These are phyloP conservation scores for Ceratocystis alfenasii DNA, from an alignment of 2,329 filamentous ascomycete genomes.

Conservation along the genomic window DNA sequence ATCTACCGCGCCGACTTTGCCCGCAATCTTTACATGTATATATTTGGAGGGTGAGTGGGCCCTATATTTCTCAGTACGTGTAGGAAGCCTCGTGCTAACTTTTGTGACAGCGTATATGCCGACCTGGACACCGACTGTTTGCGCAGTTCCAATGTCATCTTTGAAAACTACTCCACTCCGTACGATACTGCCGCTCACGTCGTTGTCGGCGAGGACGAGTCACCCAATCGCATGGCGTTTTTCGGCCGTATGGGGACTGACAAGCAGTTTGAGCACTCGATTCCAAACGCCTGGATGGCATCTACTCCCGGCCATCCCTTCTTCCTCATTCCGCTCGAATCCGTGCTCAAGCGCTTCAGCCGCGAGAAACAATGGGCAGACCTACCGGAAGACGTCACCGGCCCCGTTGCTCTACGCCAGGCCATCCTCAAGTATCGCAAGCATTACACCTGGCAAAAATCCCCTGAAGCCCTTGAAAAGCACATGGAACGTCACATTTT, in stretches of 20 bases:
- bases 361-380: constrained; percentile 6
- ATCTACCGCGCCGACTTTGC: constrained; percentile 30
- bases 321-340: constrained; percentile 27
- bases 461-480: constrained; percentile 4
- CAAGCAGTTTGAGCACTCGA: constrained; percentile 27
- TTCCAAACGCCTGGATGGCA: constrained; percentile 32
- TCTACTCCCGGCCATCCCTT: constrained; percentile 30
- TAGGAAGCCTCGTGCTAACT: background rate
- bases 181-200: constrained; percentile 6
- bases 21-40: constrained; percentile 31
- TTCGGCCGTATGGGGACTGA: constrained; percentile 30
- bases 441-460: constrained; percentile 4
- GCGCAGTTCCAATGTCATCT: constrained; percentile 24
- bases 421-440: constrained; percentile 22
- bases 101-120: constrained; percentile 26
- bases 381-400: constrained; percentile 21
- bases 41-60: constrained; percentile 28
- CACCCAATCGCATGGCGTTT: constrained; percentile 23
- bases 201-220: constrained; percentile 2
- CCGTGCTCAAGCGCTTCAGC: constrained; percentile 20
- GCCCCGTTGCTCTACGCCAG: constrained; percentile 23
- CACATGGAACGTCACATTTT: constrained; percentile 17
- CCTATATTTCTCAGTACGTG: background rate
- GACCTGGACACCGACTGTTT: constrained; percentile 30
- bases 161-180: constrained; percentile 24